Evolutionary conservation across 768 basidiomycete genomes (phyloP), one percentile per base, ranked within the genome.

Genomic region (Tylopilus vinaceipallidus): DNA sequence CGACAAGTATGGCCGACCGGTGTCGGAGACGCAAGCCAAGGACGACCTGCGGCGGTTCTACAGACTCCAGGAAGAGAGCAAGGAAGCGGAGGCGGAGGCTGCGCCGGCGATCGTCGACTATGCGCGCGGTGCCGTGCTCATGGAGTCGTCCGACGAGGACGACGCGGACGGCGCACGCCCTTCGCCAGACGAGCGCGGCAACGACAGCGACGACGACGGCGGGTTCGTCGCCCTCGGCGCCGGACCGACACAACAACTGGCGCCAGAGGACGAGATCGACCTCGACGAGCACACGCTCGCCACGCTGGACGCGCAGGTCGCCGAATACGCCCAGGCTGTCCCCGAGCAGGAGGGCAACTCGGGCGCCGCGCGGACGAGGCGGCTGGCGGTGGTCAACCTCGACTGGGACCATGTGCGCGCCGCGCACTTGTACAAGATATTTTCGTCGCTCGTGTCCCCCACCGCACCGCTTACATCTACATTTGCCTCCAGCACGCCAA

Each of bases 341-440:
- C 77, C 81, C 45, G 74, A 76, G 10, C 75, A 77, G 20, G 72
- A 74, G 3, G 71, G 68, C 61, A 62, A 4, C 66, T 57, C 73
- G 2, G 75, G 71, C 9, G 68, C 73, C 10, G 67, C 73, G 40
- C 67, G 60, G 10, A 93, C 92, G 2, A 76, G 72, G 47, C 78
- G 95, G 20, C 65, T 99, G 7, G 97, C 95, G 1, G 80, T 88
- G 38, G 95, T 98, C 55, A 98, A 98, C 66, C 80, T 98, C 44
- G 97, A 99, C 70, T 99, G 97, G 97, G 97, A 98, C 66, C 81
- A 98, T 69, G 83, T 98, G 43, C 86, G 88, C 47, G 92, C 95
- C 0, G 72, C 73, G 17, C 94, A 98, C 65, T 73, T 99, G 12
- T 97, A 84, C 80, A 92, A 90, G 70, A 90, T 98, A 30, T 91